Evolutionary conservation across 2,329 filamentous ascomycete genomes (phyloP), one percentile per base, ranked within the genome.

Genomic region (Xylariales sp.): DNA sequence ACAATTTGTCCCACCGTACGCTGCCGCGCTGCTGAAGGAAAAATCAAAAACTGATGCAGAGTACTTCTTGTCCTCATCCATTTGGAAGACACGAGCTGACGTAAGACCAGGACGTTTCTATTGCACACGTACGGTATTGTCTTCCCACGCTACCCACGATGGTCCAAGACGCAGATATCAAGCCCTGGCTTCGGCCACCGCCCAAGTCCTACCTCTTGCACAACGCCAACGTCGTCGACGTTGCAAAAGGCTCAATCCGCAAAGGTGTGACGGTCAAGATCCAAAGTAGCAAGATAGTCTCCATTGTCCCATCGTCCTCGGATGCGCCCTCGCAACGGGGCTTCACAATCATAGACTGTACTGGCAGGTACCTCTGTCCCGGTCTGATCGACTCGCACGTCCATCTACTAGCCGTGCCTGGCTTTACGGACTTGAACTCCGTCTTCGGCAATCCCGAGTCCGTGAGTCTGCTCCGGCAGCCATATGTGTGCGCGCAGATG

Each of bases 401-500:
- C 22, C 51, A 57, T 34, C 35, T 56, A 25, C 41, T 53, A 24
- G 51, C 52, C 10, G 48, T 51, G 6, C 53, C 54, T 4, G 54
- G 54, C 9, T 50, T 47, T 19, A 39, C 20, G 16, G 47, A 49
- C 19, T 43, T 57, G 2, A 45, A 38, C 5, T 45, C 40, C 2
- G 51, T 51, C 12, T 52, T 54, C 28, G 52, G 52, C 12, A 53
- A 51, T 42, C 49, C 51, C 4, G 45, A 44, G 38, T 45, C 42
- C 12, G 62, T 60, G 12, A 60, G 58, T 1, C 46, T 63, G 3
- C 55, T 68, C 3, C 58, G 70, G 4, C 63, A 69, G 48, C 60
- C 70, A 3, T 71, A 64, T 40, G 61, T 71, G 5, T 62, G 59
- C 28, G 49, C 57, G 15, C 60, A 71, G 42, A 77, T 76, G 62